A percentile compares a stretch with the other conserved stretches of the same genome.
phyloP scores from a whole-genome alignment of 495 filamentous ascomycete species.

The Cairneyella variabilis region DNA sequence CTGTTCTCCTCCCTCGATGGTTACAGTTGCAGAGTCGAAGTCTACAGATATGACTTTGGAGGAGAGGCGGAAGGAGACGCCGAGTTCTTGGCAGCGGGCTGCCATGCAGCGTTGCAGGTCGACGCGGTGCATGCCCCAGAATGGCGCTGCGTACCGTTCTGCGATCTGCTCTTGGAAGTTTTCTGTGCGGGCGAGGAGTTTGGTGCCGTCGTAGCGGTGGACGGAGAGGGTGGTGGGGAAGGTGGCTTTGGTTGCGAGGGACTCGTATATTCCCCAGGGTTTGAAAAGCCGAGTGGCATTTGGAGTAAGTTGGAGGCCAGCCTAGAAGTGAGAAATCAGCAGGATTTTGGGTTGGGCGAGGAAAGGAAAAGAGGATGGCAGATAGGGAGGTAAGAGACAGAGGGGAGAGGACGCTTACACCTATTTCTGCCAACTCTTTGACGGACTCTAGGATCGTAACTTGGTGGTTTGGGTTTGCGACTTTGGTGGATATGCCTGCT shows the following conservation, averaged over 20 bases:
- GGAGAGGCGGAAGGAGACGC: constrained; percentile 35
- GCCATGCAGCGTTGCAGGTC: constrained; percentile 48
- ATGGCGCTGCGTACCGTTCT: constrained; percentile 44
- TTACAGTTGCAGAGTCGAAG: constrained; percentile 32
- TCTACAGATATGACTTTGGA: constrained; percentile 36
- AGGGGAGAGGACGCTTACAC: constrained; percentile 34
- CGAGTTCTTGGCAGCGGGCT: constrained; percentile 33
- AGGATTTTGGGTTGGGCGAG: background rate
- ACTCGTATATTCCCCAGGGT: constrained; percentile 47
- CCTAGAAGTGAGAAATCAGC: constrained; percentile 21
- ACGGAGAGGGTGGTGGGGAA: constrained; percentile 52
- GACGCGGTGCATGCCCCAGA: constrained; percentile 52
- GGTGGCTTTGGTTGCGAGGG: constrained; percentile 43
- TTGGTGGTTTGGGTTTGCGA: constrained; percentile 25
- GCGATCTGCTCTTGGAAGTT: constrained; percentile 39
- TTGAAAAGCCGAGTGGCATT: constrained; percentile 51
- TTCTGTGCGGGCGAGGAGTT: constrained; percentile 48
- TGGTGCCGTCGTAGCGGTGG: constrained; percentile 53
- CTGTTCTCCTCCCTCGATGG: constrained; percentile 29
- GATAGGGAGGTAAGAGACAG: background rate
- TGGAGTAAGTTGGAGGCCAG: constrained; percentile 55
- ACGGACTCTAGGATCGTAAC: constrained; percentile 28
- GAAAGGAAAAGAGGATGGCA: background rate
- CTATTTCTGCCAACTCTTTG: constrained; percentile 35
- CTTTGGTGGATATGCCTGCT: constrained; percentile 36